phyloP scores from a whole-genome alignment of 768 basidiomycete species.

The Dioszegia crocea region DNA sequence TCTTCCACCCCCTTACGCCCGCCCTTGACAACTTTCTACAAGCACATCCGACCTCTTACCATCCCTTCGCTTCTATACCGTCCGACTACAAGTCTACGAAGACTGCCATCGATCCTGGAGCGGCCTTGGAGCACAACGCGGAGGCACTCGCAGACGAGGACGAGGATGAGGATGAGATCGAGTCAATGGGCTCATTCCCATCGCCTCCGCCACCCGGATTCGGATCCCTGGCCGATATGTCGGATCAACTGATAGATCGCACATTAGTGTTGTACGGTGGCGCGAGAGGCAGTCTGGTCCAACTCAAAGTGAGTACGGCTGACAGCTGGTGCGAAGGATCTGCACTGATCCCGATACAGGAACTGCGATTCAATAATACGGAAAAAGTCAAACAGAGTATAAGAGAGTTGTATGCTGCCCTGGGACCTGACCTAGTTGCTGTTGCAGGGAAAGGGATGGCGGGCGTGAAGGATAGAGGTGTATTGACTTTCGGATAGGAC shows the following conservation, averaged over 20 bases:
- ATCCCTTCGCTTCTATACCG: conserved; percentile 60
- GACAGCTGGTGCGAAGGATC: no score
- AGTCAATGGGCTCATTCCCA: conserved; percentile 34
- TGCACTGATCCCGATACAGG: conserved; percentile 8
- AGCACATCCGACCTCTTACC: conserved; percentile 51
- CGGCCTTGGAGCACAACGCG: neutral
- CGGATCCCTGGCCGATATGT: conserved; percentile 30
- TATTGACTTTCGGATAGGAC: conserved; percentile 3
- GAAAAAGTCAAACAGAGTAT: conserved; percentile 16
- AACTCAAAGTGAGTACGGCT: conserved; percentile 23
- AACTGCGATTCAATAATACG: conserved; percentile 29
- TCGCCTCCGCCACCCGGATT: conserved; percentile 48
- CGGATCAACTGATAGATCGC: conserved; percentile 16
- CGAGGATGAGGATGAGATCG: conserved; percentile 24
- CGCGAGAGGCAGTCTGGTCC: conserved; percentile 3
- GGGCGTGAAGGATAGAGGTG: conserved; percentile 5
- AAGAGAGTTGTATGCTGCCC: conserved; percentile 39
- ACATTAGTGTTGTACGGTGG: conserved; percentile 16
- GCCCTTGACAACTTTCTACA: conserved; percentile 67
- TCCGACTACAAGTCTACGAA: neutral
- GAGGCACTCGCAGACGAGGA: conserved; percentile 1
- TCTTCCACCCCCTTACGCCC: conserved; percentile 65
- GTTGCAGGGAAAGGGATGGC: neutral
- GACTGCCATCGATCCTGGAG: neutral
- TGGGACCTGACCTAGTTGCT: conserved; percentile 35